Evolutionary conservation across 2,329 filamentous ascomycete species (phyloP).

Genomic region (Phoma sp.): DNA sequence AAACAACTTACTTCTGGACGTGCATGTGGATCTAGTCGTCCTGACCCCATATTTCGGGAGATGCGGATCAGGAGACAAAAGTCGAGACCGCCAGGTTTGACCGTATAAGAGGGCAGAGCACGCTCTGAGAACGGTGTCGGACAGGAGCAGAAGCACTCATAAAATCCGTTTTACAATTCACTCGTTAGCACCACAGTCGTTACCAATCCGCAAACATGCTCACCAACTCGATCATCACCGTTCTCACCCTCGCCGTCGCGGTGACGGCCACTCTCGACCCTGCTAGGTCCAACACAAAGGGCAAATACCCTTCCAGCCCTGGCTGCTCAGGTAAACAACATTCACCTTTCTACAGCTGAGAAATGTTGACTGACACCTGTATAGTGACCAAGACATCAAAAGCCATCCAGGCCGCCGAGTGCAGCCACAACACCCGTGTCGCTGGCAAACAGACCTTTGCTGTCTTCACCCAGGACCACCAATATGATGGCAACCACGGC

Average conservation of each 20-base stretch:
- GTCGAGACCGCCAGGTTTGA: background rate
- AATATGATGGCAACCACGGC: slow-evolving; percentile 54
- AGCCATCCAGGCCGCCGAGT: slow-evolving; percentile 54
- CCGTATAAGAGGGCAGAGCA: background rate
- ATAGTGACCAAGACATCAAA: slow-evolving; percentile 41
- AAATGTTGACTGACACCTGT: background rate
- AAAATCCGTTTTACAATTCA: background rate
- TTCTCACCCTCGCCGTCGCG: slow-evolving; percentile 20
- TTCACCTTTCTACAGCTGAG: background rate
- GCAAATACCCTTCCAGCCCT: slow-evolving; percentile 36
- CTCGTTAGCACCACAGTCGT: background rate
- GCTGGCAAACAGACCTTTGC: slow-evolving; percentile 50
- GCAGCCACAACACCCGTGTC: slow-evolving; percentile 52
- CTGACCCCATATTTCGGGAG: slow-evolving; percentile 5
- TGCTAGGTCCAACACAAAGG: slow-evolving; percentile 49
- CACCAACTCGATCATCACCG: slow-evolving; percentile 11
- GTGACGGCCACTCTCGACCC: slow-evolving; percentile 48
- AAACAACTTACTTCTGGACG: slow-evolving; percentile 8
- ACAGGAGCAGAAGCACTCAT: background rate
- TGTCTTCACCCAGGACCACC: slow-evolving; percentile 54
- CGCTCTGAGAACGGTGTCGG: background rate
- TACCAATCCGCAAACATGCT: slow-evolving; percentile 7
- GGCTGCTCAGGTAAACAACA: slow-evolving; percentile 31
- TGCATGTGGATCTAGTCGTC: background rate
- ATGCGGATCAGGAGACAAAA: background rate